Percentiles rank a stretch among this genome's conserved stretches.
Evolutionary conservation across 805 yeast genomes (phyloP).

Genomic region (Ogataea saltuana): DNA sequence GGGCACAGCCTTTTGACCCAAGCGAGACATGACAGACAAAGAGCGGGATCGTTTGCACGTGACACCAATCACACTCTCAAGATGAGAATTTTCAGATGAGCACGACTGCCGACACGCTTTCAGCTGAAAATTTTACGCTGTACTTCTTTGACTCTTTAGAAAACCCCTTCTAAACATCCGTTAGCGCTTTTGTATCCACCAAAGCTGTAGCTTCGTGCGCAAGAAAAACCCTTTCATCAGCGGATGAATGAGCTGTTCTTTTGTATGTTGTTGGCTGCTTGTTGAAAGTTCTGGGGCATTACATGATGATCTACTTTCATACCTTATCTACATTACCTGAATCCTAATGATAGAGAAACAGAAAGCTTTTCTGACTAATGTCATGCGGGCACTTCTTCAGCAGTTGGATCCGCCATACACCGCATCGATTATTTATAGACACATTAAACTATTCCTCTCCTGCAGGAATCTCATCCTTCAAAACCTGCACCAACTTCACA

Average conservation of each 20-base stretch:
- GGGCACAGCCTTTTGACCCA: too few relatives aligned
- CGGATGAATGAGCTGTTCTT: background rate
- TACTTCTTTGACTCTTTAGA: too few relatives aligned
- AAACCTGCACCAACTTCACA: constrained; percentile 64
- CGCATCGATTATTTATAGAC: background rate
- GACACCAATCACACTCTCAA: too few relatives aligned
- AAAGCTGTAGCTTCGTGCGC: too few relatives aligned
- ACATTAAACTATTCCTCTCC: constrained; percentile 66
- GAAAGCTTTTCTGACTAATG: constrained; percentile 11
- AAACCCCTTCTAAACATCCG: too few relatives aligned
- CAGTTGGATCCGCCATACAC: background rate
- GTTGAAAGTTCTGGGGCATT: background rate
- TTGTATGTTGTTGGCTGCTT: background rate
- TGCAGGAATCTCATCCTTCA: constrained; percentile 95
- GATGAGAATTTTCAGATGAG: too few relatives aligned
- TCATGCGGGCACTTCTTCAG: background rate
- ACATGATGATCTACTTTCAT: constrained; percentile 32
- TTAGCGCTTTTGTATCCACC: too few relatives aligned
- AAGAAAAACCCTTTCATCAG: background rate
- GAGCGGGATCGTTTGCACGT: too few relatives aligned
- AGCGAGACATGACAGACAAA: too few relatives aligned
- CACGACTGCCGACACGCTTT: too few relatives aligned
- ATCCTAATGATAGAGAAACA: constrained; percentile 23
- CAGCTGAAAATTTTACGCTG: too few relatives aligned
- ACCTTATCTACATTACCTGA: constrained; percentile 43